Evolutionary conservation across 1,284 basidiomycete species (phyloP).

Genomic region (Cutaneotrichosporon mucoides): DNA sequence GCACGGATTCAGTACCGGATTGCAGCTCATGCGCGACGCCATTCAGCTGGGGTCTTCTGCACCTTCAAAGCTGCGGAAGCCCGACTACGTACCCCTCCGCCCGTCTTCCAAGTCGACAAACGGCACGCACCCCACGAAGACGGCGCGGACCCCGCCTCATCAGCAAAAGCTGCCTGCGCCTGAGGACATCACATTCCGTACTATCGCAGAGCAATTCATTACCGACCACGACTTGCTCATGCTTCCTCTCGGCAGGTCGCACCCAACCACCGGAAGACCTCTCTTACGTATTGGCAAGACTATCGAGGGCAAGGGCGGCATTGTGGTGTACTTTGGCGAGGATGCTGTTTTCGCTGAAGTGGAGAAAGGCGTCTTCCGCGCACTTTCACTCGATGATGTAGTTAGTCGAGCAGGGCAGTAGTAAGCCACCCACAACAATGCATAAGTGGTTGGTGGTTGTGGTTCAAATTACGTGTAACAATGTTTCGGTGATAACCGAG

Average conservation of each 20-base stretch:
- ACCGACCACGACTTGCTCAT: slow-evolving; percentile 81
- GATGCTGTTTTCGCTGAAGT: slow-evolving; percentile 44
- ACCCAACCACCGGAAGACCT: slow-evolving; percentile 76
- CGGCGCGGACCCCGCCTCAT: not conserved
- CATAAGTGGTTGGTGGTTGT: not conserved
- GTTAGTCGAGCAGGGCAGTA: slow-evolving; percentile 2
- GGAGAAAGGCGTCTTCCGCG: slow-evolving; percentile 41
- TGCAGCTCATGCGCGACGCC: slow-evolving; percentile 90
- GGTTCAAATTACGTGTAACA: not conserved
- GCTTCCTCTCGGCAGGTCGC: slow-evolving; percentile 74
- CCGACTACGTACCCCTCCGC: slow-evolving; percentile 53
- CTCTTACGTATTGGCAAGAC: slow-evolving; percentile 74
- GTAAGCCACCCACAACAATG: not conserved
- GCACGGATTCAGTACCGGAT: slow-evolving; percentile 74
- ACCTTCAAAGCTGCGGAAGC: slow-evolving; percentile 61
- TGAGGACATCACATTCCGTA: slow-evolving; percentile 76
- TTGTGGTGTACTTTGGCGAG: slow-evolving; percentile 60
- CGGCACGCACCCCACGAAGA: not conserved
- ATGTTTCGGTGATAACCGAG: not conserved
- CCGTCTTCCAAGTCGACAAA: not conserved
- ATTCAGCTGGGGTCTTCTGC: slow-evolving; percentile 75
- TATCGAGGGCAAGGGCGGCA: slow-evolving; percentile 75
- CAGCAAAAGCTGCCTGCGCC: not conserved
- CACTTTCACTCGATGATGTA: slow-evolving; percentile 45
- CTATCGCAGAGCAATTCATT: slow-evolving; percentile 82